Percentiles rank a stretch among this genome's conserved stretches.
phyloP scores from a whole-genome alignment of 768 basidiomycete species.

The Daedaleopsis sinensis region DNA sequence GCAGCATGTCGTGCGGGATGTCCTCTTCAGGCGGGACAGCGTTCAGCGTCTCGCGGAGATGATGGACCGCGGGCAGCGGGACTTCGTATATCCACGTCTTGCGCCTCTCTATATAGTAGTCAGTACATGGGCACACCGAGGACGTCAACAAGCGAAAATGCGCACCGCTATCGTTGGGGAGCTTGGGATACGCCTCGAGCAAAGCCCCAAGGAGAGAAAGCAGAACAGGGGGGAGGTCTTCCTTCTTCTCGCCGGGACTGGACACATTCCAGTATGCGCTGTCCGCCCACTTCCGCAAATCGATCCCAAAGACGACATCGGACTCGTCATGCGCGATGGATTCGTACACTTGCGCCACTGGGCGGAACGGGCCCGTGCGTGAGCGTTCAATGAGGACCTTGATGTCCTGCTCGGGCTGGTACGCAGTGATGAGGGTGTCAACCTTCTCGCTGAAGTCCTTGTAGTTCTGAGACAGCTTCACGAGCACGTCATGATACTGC shows the following conservation, averaged over 20 bases:
- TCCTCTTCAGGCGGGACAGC: conserved; percentile 57
- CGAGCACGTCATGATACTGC: conserved; percentile 84
- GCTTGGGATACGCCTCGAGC: conserved; percentile 59
- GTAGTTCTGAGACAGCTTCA: conserved; percentile 69
- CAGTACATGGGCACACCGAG: not conserved
- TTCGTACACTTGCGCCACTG: conserved; percentile 84
- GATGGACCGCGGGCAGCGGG: conserved; percentile 80
- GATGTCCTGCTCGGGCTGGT: conserved; percentile 86
- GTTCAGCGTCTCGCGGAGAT: conserved; percentile 84
- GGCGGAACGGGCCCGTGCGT: conserved; percentile 92
- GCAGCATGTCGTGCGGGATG: conserved; percentile 57
- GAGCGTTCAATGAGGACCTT: conserved; percentile 89
- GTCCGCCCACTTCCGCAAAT: conserved; percentile 90
- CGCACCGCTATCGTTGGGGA: conserved; percentile 68
- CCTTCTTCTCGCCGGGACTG: conserved; percentile 53
- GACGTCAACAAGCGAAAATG: conserved; percentile 10
- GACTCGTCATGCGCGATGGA: conserved; percentile 80
- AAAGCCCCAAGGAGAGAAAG: conserved; percentile 66
- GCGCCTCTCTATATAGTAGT: conserved; percentile 61
- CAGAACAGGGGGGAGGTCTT: conserved; percentile 73
- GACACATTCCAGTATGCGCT: conserved; percentile 61
- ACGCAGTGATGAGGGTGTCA: conserved; percentile 76
- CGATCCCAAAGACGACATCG: conserved; percentile 90
- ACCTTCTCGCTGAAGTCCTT: conserved; percentile 70
- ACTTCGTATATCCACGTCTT: conserved; percentile 96